These are phyloP conservation scores for Clitoria ternatea DNA, from an alignment of 306 rosid genomes.

Conservation along the genomic window DNA sequence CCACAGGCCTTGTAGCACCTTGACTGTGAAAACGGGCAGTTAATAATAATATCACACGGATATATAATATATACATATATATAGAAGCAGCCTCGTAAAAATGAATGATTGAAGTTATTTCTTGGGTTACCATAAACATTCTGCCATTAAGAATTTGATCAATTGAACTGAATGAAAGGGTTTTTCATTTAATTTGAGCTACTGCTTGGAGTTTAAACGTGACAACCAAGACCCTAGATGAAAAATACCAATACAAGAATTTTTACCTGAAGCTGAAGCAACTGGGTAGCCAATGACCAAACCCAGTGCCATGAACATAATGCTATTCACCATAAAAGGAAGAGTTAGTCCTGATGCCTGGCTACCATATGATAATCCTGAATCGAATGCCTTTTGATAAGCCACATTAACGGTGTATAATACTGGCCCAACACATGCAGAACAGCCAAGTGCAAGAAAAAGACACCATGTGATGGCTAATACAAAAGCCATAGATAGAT, in stretches of 20 bases:
- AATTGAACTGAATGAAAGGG: background rate
- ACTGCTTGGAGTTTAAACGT: background rate
- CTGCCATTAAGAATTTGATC: background rate
- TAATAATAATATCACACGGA: too few species aligned
- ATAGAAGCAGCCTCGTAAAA: background rate
- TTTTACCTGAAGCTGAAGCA: slow-evolving; percentile 66
- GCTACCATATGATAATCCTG: slow-evolving; percentile 42
- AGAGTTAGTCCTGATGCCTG: slow-evolving; percentile 34
- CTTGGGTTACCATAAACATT: background rate
- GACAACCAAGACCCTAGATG: background rate
- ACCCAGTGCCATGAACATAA: slow-evolving; percentile 52
- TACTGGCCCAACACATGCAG: slow-evolving; percentile 57
- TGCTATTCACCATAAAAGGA: slow-evolving; percentile 38
- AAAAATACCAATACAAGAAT: background rate
- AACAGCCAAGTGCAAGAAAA: slow-evolving; percentile 58
- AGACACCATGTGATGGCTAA: slow-evolving; percentile 65
- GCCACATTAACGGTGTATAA: slow-evolving; percentile 39
- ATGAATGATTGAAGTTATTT: background rate
- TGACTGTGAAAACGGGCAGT: slow-evolving; percentile 40
- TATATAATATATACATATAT: too few species aligned
- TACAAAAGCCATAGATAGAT: slow-evolving; percentile 65
- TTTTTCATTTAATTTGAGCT: background rate
- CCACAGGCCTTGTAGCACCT: slow-evolving; percentile 83
- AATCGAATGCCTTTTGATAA: slow-evolving; percentile 42
- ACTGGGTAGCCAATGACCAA: slow-evolving; percentile 59